Base-by-base conservation (phyloP, 805 yeast genomes). In the Saccharomycopsis capsularis region DNA sequence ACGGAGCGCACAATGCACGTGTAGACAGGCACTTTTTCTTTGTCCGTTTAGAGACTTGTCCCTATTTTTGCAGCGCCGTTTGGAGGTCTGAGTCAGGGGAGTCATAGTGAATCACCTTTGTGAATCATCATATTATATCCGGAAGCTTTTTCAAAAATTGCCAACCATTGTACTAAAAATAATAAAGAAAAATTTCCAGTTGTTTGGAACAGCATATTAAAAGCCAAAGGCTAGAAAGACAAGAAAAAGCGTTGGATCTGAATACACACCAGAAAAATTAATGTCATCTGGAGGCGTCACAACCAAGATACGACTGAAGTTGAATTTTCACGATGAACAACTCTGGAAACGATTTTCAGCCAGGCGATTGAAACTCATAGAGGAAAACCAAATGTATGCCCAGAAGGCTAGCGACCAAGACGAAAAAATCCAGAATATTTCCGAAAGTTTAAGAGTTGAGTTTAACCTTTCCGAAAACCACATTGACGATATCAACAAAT, bases 361-460 rank as follows among this genome's bases (percentile, higher is more conserved):
- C 1, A 73, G 98, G 49, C 70, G 99, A 51, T 70, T 93, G 22
- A 96, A 89, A 65, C 71, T 93, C 47, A 93, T 93, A 38, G 97
- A 51, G 25, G 38, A 69, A 75, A 40, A 75, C 64, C 70, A 77
- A 43, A 66, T 80, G 49, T 75, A 80, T 54, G 67, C 77, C 18
- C 77, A 78, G 55, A 90, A 89, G 68, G 98, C 98, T 6, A 78
- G 88, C 50, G 98, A 93, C 62, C 99, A 91, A 63, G 97, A 91
- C 56, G 78, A 75, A 25, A 83, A 83, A 56, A 89, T 93, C 41
- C 71, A 74, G 43, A 75, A 77, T 44, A 93, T 95, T 34, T 96
- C 98, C 0, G 76, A 77, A 43, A 74, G 83, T 2, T 68, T 91
- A 41, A 70, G 95, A 58, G 69, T 73, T 1, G 99, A 93, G 66